Base-by-base conservation (phyloP, 805 yeast species). In the Yamadazyma sp. region DNA sequence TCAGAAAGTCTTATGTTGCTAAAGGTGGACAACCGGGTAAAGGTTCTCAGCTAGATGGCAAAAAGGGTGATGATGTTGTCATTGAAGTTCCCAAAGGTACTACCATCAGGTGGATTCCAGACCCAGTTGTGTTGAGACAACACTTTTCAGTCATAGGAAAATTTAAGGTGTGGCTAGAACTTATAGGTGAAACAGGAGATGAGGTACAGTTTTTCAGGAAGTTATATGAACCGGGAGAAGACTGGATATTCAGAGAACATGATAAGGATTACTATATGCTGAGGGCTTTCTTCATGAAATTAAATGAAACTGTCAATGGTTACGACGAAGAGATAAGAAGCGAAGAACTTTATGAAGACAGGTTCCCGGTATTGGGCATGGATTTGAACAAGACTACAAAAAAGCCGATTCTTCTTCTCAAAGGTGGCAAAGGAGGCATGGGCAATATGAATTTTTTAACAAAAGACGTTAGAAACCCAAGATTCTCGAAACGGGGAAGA, bases 361-460 rank as follows among this genome's bases (percentile, higher is more conserved):
- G 73, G 32, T 82, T 90, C 50, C 98, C 98, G 0, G 41, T 84
- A 3, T 67, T 71, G n/a, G 98, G 98, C 0, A 54, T 87, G 17
- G 99, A 93, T 59, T 62, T 87, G 31, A 62, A 71, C 41, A 59
- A 69, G 45, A 78, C 81, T 12, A 70, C 87, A 0, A 73, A 73
- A 2, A 75, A 72, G 30, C 96, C 98, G 1, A 58, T 82, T 3
- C 62, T 85, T 35, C 50, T 93, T 13, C 52, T 90, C 31, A 75
- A 74, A 49, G 99, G 99, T 28, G 99, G 99, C 7, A 70, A 72
- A 45, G 98, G 98, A 14, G 99, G 99, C 0, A 71, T 91, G 67
- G 99, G 99, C 1, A 93, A 93, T 59, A 88, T 88, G 93, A 96
- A 91, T 58, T 93, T 93, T 55, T 68, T 86, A 33, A 88, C 96